Conservation (phyloP, 495 filamentous ascomycete genomes). For the Bathelium albidoporum region DNA sequence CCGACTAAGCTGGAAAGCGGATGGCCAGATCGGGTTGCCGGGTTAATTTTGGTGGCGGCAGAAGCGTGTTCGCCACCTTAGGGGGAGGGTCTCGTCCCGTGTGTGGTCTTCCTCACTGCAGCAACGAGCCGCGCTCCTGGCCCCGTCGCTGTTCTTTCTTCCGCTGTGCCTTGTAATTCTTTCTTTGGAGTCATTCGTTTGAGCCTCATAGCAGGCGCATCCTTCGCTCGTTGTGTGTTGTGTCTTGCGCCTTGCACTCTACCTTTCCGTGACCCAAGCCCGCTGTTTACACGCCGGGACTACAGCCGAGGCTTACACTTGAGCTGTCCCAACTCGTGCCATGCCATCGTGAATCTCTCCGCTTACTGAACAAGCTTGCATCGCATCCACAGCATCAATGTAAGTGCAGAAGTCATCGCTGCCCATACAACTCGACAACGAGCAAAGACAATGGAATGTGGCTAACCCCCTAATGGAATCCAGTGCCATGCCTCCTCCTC, state of each 20-base stretch:
- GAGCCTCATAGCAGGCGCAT: background rate
- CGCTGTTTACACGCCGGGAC: background rate
- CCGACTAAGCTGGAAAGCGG: background rate
- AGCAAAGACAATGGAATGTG: constrained; percentile 13
- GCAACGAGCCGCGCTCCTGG: background rate
- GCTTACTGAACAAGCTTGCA: background rate
- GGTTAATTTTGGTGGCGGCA: background rate
- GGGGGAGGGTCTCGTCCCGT: background rate
- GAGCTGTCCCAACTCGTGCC: background rate
- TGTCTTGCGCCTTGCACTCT: background rate
- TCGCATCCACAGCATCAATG: background rate
- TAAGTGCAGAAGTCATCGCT: background rate
- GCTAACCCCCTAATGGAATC: constrained; percentile 15
- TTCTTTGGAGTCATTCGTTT: constrained; percentile 3
- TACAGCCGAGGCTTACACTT: background rate
- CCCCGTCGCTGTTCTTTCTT: background rate
- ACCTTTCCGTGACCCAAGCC: background rate
- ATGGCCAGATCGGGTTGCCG: background rate
- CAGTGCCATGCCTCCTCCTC: constrained; percentile 22
- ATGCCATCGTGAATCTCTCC: background rate
- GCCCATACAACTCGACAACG: constrained; percentile 25
- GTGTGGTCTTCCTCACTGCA: background rate
- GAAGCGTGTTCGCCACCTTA: background rate
- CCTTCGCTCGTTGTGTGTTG: background rate
- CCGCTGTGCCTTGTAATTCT: background rate